Base-by-base conservation (phyloP, 2,329 filamentous ascomycete genomes). In the Talaromyces atroroseus region DNA sequence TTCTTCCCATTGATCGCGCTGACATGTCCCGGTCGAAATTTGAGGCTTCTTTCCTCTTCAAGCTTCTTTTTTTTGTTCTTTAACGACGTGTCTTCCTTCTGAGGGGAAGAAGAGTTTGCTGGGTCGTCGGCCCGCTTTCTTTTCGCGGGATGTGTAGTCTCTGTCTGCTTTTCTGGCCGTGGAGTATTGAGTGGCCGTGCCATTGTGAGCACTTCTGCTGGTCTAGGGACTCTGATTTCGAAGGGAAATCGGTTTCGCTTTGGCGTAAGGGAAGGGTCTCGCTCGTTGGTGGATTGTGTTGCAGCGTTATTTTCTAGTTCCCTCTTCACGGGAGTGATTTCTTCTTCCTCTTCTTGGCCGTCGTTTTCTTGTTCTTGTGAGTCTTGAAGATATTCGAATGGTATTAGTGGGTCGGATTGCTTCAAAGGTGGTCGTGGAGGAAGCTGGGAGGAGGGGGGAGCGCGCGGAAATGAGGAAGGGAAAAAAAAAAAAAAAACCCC, bases 91-190 rank as follows among this genome's bases (percentile, higher is more conserved):
- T 14, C 2, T 5, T 10, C 32, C 2, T 36, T 16, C 32, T 16
- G 5, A 1, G 2, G 8, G 12, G 32, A 36, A 10, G 32, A 16
- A 36, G 32, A 36, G 32, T 14, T 16, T 36, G 32, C 32, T 14
- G 32, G 14, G 2, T 36, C 32, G 32, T 5, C 12, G n/a, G 61
- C 50, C 26, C 64, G 66, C 54, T 66, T 71, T 50, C 68, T 66
- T 58, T 70, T 71, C 32, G 56, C 42, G 12, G 61, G 58, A 2
- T 59, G 63, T 20, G 60, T 34, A n/a, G 48, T 42, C 23, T 60
- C 54, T 16, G 5, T 32, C 32, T 36, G 32, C 32, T 36, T 36
- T 16, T 14, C 14, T 14, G 59, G 52, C 12, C 54, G 51, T 46
- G 40, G 48, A 34, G 36, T 32, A 16, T 40, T 36, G 32, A 42